Evolutionary conservation across 257 asterid genomes (phyloP), one percentile per base, ranked within the genome.

Genomic region (Solanum lycopersicoides): DNA sequence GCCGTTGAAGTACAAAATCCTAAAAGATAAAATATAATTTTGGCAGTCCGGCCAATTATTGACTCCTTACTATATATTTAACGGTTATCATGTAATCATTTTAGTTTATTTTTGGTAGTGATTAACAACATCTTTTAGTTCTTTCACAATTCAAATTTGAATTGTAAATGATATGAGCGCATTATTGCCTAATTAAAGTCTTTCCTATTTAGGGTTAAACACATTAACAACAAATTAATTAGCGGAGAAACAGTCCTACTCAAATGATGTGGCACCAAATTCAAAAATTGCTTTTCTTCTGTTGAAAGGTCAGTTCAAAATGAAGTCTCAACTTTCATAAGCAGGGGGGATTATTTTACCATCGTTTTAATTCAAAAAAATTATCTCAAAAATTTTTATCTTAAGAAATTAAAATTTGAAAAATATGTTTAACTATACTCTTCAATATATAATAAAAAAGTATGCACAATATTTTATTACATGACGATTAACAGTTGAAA

Each of bases 291-390:
- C 80, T 74, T 21, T 74, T 45, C 69, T 77, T 83, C 87, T 83
- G 90, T 89, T 90, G 90, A 73, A 85, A 83, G 82, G 92, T 90
- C 91, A 56, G 88, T 89, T 91, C 91, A 91, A 89, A 89, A 65
- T 89, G 71, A 87, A 89, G 68, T 83, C 86, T 89, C 89, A 89
- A 68, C 91, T 87, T 75, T 87, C 66, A 59, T 28, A 47, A 45
- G 66, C 16, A 23, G 44, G 25, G n/a, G 53, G 32, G 20, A 11
- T 74, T 72, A 16, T 71, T 63, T 63, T 63, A n/a, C 71, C 13
- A 12, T 63, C 30, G 8, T 63, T 63, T 63, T 63, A 63, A 11
- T 63, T 63, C 71, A 23, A n/a, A 63, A 63, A 60, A 63, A 0
- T 63, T 10, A 63, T 9, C 30, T 60, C 32, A 63, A 63, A 20